Evolutionary conservation across 768 basidiomycete genomes (phyloP), one percentile per base, ranked within the genome.

Genomic region (Leucocoprinus sp.): DNA sequence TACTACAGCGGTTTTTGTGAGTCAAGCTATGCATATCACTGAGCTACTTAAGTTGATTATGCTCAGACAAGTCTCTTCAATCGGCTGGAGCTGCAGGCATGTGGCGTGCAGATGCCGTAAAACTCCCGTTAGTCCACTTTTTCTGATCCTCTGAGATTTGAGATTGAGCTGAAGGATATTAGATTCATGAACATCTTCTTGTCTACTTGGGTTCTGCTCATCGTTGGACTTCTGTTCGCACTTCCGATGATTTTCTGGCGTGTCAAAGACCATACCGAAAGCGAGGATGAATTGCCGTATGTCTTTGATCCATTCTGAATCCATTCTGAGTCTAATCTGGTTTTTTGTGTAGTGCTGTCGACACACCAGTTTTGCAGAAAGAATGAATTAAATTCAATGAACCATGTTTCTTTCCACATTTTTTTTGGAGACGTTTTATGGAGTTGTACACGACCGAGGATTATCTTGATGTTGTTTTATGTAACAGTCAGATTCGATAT

Each of bases 1-100:
- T 74, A 87, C 57, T 82, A 91, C 55, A 68, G 80, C 12, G 89
- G 88, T 33, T 85, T 91, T 55, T 90, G 86, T 89, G 57, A 54
- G 83, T 72, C 15, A 33, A 22, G 24, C 7, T 5, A 11, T 11
- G 29, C 14, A 37, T 24, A 4, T 2, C 31, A 2, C 18, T 21
- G 8, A 8, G 21, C n/a, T 24, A 15, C 37, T 27, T 29, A n/a
- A 15, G 19, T 12, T 34, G 11, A 48, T 39, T 5, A 36, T 3
- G 11, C 43, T 24, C 46, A 75, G 83, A 85, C 52, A 85, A 89
- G 57, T 80, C 80, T 2, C 65, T 87, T 34, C 85, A 88, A 57
- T 84, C 82, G 9, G 84, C 84, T 6, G 86, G 81, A 49, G 84
- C 76, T 17, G 85, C 82, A 2, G 83, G 77, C 31, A 63, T 74